Evolutionary conservation across 768 basidiomycete species (phyloP).

Genomic region (Trametes cinnabarina): DNA sequence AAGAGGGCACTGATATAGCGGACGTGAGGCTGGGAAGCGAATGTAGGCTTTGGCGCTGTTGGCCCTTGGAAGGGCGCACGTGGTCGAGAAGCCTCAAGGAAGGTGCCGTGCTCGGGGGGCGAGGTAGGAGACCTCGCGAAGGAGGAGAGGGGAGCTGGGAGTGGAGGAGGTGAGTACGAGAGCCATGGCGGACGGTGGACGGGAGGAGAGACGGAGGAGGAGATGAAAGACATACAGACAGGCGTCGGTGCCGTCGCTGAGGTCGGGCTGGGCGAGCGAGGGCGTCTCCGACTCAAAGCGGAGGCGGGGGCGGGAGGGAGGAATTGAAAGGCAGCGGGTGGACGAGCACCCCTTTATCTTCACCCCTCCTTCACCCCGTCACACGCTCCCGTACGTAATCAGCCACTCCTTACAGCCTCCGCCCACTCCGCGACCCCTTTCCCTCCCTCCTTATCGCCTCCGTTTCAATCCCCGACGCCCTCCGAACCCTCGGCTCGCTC

Average conservation of each 20-base stretch:
- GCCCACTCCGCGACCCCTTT: slow-evolving; percentile 6
- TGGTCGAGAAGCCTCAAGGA: slow-evolving; percentile 19
- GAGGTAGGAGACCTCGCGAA: not conserved
- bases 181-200: slow-evolving; percentile 4
- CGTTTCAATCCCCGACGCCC: slow-evolving; percentile 6
- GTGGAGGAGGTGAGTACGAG: slow-evolving; percentile 3
- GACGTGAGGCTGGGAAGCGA: slow-evolving; percentile 16
- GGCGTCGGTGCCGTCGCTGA: slow-evolving; percentile 16
- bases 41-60: slow-evolving; percentile 10
- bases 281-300: slow-evolving; percentile 26
- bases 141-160: not conserved
- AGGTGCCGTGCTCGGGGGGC: not conserved
- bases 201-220: not conserved
- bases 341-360: not conserved
- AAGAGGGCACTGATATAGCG: slow-evolving; percentile 27
- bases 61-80: slow-evolving; percentile 13
- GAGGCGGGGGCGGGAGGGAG: slow-evolving; percentile 20
- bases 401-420: not conserved
- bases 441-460: slow-evolving; percentile 5
- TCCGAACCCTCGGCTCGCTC: not conserved
- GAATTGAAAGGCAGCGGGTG: slow-evolving; percentile 21
- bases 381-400: slow-evolving; percentile 3
- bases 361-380: not conserved
- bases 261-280: slow-evolving; percentile 2
- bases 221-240: not conserved